Conservation (phyloP, 78 protist species). For the Emiliania huxleyi region DNA sequence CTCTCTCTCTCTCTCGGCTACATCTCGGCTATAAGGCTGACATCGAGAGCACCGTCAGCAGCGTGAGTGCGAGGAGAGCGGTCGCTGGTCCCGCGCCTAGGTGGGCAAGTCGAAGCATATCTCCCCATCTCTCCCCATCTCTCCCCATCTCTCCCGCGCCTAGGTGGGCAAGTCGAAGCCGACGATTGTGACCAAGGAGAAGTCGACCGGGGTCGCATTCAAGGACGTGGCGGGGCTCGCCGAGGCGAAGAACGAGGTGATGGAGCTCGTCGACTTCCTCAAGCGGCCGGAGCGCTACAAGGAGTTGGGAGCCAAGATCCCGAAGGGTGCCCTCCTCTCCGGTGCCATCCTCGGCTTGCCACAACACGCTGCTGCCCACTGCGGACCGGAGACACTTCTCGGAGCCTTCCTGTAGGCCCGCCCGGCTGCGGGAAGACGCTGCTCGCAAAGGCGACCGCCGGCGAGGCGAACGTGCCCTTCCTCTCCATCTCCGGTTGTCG, state of each 20-base stretch:
- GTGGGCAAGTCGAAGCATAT: no score
- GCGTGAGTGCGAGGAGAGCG: no score
- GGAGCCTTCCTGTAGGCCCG: constrained; percentile 89
- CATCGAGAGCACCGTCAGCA: no score
- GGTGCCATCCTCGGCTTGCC: no score
- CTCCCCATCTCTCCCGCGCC: no score
- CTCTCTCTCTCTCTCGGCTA: no score
- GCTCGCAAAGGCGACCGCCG: constrained; percentile 89
- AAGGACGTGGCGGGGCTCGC: constrained; percentile 54
- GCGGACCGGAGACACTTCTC: no score
- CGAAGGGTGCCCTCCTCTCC: constrained; percentile 82
- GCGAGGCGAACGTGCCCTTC: constrained; percentile 93
- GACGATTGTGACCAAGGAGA: neutral
- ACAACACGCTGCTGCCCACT: no score
- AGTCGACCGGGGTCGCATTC: constrained; percentile 32
- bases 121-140: no score
- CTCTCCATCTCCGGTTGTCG: constrained; percentile 18
- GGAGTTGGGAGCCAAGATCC: constrained; percentile 52
- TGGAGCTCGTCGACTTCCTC: constrained; percentile 82
- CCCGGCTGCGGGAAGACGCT: constrained; percentile 97
- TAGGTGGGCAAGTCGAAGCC: constrained; percentile 59
- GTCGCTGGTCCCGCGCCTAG: no score
- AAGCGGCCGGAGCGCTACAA: constrained; percentile 77
- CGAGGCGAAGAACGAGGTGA: constrained; percentile 56
- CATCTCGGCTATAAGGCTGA: no score